These are phyloP conservation scores for Erythrobasidium yunnanense DNA, from an alignment of 768 basidiomycete genomes.

Conservation along the genomic window DNA sequence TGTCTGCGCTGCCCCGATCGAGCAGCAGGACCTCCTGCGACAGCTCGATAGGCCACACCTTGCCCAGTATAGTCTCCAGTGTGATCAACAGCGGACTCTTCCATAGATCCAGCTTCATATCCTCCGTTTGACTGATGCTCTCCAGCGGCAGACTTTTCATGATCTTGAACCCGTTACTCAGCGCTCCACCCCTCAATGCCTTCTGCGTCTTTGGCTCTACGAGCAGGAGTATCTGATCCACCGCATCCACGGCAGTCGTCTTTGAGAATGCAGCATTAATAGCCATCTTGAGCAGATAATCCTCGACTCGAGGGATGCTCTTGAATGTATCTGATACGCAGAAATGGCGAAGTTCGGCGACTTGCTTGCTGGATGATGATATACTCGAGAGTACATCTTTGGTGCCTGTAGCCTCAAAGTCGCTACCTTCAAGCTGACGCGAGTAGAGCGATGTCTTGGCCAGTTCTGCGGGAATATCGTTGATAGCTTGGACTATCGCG, in stretches of 20 bases:
- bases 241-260: not conserved
- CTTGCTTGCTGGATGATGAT: not conserved
- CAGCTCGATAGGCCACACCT: constrained; percentile 1
- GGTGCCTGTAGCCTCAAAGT: too few species aligned
- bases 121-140: not conserved
- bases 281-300: not conserved
- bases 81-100: not conserved
- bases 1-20: not conserved
- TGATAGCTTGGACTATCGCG: not conserved
- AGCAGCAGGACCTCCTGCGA: not conserved
- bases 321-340: not conserved
- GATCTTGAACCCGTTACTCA: constrained; percentile 3
- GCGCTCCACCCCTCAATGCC: not conserved
- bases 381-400: too few species aligned
- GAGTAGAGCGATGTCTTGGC: too few species aligned
- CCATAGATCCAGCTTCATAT: not conserved
- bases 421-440: too few species aligned
- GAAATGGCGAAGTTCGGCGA: not conserved
- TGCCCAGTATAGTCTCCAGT: not conserved
- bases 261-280: not conserved
- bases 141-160: not conserved
- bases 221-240: not conserved
- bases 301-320: not conserved
- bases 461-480: too few species aligned
- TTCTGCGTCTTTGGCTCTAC: constrained; percentile 4